Conservation (phyloP, 2,329 filamentous ascomycete species). For the Fusarium liriodendri region DNA sequence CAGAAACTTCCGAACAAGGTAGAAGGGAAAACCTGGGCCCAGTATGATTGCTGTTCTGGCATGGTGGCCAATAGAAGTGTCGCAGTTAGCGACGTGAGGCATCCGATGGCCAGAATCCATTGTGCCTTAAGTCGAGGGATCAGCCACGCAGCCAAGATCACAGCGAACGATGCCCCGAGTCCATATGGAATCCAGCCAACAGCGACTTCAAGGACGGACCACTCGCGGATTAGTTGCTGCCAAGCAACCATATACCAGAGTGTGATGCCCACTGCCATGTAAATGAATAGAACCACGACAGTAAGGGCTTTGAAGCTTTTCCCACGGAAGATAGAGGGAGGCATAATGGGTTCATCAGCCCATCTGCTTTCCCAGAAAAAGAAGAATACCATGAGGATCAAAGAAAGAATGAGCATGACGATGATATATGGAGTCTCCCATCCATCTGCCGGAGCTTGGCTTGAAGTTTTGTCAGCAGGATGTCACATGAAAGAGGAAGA, state of each 20-base stretch:
- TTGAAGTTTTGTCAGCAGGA: not conserved
- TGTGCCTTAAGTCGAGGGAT: constrained; percentile 58
- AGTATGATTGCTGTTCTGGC: constrained; percentile 55
- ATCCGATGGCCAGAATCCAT: constrained; percentile 58
- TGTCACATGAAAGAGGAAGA: not conserved
- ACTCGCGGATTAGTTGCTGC: constrained; percentile 55
- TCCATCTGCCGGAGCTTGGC: constrained; percentile 54
- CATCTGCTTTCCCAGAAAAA: constrained; percentile 56
- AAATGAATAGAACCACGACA: constrained; percentile 55
- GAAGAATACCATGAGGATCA: constrained; percentile 44
- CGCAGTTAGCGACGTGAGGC: constrained; percentile 37
- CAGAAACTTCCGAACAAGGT: constrained; percentile 47
- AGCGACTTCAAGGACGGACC: constrained; percentile 53
- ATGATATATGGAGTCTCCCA: constrained; percentile 57
- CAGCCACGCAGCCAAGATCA: constrained; percentile 57
- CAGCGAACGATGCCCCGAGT: constrained; percentile 51
- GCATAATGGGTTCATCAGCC: constrained; percentile 56
- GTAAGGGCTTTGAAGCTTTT: constrained; percentile 56
- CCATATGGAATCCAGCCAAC: constrained; percentile 54
- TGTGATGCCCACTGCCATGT: constrained; percentile 59
- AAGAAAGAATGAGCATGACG: constrained; percentile 49
- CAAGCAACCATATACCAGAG: constrained; percentile 61
- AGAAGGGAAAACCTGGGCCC: constrained; percentile 54
- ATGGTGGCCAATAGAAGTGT: constrained; percentile 51
- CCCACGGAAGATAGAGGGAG: constrained; percentile 55